Evolutionary conservation across 208 protist species (phyloP).

Genomic region (Angomonas ambiguus): DNA sequence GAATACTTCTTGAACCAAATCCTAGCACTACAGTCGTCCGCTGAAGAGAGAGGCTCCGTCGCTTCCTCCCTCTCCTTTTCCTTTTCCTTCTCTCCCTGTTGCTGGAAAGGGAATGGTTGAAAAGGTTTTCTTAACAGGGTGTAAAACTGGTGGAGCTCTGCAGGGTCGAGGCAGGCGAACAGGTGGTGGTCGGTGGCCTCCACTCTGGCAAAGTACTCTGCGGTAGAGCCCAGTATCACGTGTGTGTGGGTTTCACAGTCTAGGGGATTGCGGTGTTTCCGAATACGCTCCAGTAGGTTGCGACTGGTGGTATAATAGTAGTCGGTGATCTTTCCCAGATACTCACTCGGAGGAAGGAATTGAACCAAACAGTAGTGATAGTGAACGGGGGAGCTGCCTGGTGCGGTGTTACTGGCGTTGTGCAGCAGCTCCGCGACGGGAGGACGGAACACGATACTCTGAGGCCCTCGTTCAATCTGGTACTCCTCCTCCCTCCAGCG

Average conservation of each 20-base stretch:
- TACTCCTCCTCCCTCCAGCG: constrained; percentile 70
- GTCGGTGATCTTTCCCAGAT: not conserved
- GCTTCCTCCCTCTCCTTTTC: constrained; percentile 7
- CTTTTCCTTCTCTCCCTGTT: constrained; percentile 11
- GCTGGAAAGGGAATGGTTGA: not conserved
- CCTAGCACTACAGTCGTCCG: too few relatives aligned
- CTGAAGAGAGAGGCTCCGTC: not conserved
- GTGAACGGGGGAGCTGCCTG: not conserved
- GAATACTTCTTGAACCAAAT: too few relatives aligned
- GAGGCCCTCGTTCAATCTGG: constrained; percentile 47
- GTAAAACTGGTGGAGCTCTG: not conserved
- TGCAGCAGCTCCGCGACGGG: not conserved
- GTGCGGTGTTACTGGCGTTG: not conserved
- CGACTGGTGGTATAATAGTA: not conserved
- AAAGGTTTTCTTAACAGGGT: not conserved
- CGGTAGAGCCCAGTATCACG: not conserved
- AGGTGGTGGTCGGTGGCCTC: not conserved
- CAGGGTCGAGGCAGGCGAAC: not conserved
- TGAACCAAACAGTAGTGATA: not conserved
- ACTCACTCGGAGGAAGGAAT: not conserved
- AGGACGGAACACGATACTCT: not conserved
- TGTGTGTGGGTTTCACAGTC: too few relatives aligned
- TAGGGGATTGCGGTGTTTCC: too few relatives aligned
- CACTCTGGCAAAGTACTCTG: not conserved
- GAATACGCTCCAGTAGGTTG: too few relatives aligned